Evolutionary conservation across 805 yeast genomes (phyloP).

Genomic region (Saccharomyces paradoxus): DNA sequence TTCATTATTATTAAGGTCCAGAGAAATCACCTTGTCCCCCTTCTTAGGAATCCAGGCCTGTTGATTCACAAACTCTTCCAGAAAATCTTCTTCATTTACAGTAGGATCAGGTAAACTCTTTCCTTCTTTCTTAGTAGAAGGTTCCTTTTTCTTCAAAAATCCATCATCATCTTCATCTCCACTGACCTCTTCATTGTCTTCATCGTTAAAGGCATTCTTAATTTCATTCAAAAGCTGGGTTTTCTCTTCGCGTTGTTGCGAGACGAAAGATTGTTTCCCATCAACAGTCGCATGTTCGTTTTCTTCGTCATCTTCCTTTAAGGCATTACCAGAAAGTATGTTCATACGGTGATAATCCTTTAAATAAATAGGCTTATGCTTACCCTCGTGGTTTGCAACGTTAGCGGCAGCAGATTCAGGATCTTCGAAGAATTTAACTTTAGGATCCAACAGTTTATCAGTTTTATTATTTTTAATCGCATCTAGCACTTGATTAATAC

Average conservation of each 20-base stretch:
- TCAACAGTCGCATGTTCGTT: constrained; percentile 36
- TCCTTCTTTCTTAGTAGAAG: constrained; percentile 21
- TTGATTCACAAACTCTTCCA: constrained; percentile 59
- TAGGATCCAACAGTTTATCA: constrained; percentile 51
- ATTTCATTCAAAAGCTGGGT: constrained; percentile 68
- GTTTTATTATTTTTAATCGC: constrained; percentile 66
- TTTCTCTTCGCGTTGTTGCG: constrained; percentile 70
- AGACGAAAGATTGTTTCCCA: constrained; percentile 54
- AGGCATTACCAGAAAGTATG: constrained; percentile 57
- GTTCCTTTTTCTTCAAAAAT: constrained; percentile 52
- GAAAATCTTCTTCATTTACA: constrained; percentile 56
- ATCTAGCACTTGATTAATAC: constrained; percentile 60
- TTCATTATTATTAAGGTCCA: constrained; percentile 35
- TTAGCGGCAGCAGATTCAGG: constrained; percentile 38
- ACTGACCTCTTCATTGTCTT: constrained; percentile 37
- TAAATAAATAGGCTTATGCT: constrained; percentile 71
- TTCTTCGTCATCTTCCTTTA: constrained; percentile 47
- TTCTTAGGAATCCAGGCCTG: constrained; percentile 87
- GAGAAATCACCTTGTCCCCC: constrained; percentile 47
- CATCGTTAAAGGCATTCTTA: constrained; percentile 53
- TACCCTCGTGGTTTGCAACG: constrained; percentile 24
- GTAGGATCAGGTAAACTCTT: constrained; percentile 54
- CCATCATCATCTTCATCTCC: constrained; percentile 36
- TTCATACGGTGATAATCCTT: constrained; percentile 89
- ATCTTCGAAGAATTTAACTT: constrained; percentile 65